Evolutionary conservation across 805 yeast species (phyloP).

Genomic region (Kluyveromyces lactis): DNA sequence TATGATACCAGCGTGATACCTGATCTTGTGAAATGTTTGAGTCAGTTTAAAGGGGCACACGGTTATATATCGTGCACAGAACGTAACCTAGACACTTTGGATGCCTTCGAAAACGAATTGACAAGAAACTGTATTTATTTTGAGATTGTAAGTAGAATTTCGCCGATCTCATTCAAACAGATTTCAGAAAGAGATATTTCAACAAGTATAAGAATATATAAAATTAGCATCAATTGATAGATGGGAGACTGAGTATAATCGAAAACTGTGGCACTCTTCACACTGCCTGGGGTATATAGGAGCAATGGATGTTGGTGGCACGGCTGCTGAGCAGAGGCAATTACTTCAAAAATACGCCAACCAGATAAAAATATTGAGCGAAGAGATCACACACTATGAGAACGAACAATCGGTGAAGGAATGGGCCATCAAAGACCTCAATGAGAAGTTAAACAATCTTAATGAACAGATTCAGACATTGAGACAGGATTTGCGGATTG

Average conservation of each 20-base stretch:
- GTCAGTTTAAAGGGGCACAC: slow-evolving; percentile 3
- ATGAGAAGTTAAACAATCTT: not conserved
- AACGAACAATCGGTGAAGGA: slow-evolving; percentile 8
- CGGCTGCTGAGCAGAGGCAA: not conserved
- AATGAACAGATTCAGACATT: not conserved
- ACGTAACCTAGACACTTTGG: slow-evolving; percentile 48
- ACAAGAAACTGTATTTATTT: slow-evolving; percentile 12
- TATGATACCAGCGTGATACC: slow-evolving; percentile 62
- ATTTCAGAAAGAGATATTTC: slow-evolving; percentile 2
- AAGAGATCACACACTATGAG: slow-evolving; percentile 12
- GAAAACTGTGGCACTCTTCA: too few species aligned
- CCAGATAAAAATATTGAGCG: slow-evolving; percentile 11
- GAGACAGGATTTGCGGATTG: not conserved
- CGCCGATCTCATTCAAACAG: slow-evolving; percentile 1
- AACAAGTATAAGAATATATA: slow-evolving; percentile 3
- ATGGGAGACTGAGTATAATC: too few species aligned
- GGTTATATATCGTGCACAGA: slow-evolving; percentile 66
- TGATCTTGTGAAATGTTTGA: slow-evolving; percentile 30
- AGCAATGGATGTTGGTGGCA: not conserved
- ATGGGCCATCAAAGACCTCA: slow-evolving; percentile 1
- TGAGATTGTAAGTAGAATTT: slow-evolving; percentile 17
- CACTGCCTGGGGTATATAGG: too few species aligned
- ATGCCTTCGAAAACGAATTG: slow-evolving; percentile 35
- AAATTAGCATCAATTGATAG: not conserved
- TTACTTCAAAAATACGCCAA: slow-evolving; percentile 13